A percentile compares a stretch with the other conserved stretches of the same genome.
These are phyloP conservation scores for Cryphonectria naterciae DNA, from an alignment of 2,329 filamentous ascomycete species.

Conservation along the genomic window DNA sequence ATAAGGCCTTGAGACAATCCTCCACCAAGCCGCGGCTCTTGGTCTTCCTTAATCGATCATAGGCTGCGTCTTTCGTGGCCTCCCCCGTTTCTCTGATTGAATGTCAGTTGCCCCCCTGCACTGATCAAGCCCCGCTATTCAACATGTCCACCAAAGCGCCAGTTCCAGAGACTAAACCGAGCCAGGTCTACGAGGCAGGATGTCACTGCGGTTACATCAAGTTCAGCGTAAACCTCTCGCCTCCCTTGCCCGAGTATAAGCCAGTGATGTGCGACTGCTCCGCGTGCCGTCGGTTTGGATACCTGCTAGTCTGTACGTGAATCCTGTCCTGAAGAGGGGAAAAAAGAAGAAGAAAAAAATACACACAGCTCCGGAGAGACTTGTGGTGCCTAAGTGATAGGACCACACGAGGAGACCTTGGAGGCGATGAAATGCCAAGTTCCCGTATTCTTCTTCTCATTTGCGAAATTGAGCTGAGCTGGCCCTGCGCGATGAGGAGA, in stretches of 20 bases:
- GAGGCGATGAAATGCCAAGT: background rate
- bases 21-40: background rate
- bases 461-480: background rate
- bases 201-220: constrained; percentile 59
- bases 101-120: constrained; percentile 24
- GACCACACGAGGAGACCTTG: background rate
- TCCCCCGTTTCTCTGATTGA: too few species aligned
- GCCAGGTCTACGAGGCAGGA: constrained; percentile 50
- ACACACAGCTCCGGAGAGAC: background rate
- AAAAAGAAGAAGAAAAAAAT: background rate
- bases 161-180: constrained; percentile 30
- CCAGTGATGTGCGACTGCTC: constrained; percentile 59
- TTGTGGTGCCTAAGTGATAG: background rate
- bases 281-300: constrained; percentile 55
- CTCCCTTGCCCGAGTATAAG: constrained; percentile 49
- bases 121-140: constrained; percentile 8
- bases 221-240: constrained; percentile 52
- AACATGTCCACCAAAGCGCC: constrained; percentile 21
- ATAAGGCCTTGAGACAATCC: background rate
- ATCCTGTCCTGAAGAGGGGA: background rate
- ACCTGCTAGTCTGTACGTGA: constrained; percentile 52
- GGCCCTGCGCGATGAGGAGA: background rate
- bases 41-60: background rate
- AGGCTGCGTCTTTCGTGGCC: background rate
- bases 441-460: too few species aligned